These are phyloP conservation scores for Dorcoceras hygrometricum DNA, from an alignment of 257 asterid species.

Conservation along the genomic window DNA sequence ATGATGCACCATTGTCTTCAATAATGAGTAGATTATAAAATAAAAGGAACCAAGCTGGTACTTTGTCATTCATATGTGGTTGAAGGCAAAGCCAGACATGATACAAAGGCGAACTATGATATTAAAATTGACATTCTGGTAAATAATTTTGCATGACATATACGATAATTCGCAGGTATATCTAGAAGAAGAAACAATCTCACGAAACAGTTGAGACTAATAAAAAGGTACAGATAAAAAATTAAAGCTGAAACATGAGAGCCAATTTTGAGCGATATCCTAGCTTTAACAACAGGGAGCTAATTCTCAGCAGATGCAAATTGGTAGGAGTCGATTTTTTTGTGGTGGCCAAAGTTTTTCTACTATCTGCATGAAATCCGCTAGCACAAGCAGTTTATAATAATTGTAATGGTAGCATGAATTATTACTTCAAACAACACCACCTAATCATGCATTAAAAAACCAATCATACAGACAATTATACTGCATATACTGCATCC, in stretches of 20 bases:
- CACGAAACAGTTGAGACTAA: background rate
- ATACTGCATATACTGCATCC: background rate
- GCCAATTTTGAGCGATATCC: background rate
- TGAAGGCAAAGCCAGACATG: background rate
- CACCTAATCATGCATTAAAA: background rate
- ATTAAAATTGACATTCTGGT: slow-evolving; percentile 1
- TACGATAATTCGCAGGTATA: background rate
- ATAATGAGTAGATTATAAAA: background rate
- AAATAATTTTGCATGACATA: slow-evolving; percentile 2
- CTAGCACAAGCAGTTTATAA: background rate
- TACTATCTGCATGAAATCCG: background rate
- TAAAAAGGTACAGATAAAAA: slow-evolving; percentile 1
- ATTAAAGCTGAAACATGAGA: background rate
- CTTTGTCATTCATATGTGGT: background rate
- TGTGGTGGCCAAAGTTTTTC: slow-evolving; percentile 7
- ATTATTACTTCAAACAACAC: background rate
- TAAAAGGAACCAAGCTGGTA: slow-evolving; percentile 5
- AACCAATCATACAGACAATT: background rate
- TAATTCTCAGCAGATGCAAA: slow-evolving; percentile 2
- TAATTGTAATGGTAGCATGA: slow-evolving; percentile 14
- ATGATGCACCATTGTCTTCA: slow-evolving; percentile 3
- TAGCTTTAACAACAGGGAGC: background rate
- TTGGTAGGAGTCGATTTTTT: background rate
- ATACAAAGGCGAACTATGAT: slow-evolving; percentile 10
- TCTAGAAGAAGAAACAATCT: background rate